These are phyloP conservation scores for Colletotrichum sp. DNA, from an alignment of 2,329 filamentous ascomycete species.

Conservation along the genomic window DNA sequence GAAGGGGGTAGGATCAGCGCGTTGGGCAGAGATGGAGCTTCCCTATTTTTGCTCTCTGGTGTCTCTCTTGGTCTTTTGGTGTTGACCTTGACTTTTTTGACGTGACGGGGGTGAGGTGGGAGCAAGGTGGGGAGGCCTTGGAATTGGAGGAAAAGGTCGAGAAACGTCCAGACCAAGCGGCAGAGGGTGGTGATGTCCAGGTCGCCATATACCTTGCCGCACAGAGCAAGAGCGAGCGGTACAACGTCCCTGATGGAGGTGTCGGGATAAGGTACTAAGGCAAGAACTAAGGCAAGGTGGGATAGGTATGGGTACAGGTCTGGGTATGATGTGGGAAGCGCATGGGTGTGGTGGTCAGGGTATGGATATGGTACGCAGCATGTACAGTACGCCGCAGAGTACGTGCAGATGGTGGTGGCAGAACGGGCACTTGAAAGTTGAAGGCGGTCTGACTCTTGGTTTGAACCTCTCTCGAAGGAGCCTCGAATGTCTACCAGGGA, in stretches of 20 bases:
- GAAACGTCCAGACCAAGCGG: conserved; percentile 15
- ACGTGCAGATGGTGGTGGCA: not conserved
- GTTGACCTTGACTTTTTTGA: conserved; percentile 1
- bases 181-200: conserved; percentile 12
- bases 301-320: not conserved
- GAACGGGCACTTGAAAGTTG: conserved; percentile 5
- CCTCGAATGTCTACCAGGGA: not conserved
- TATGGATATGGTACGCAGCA: not conserved
- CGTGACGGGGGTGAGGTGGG: conserved; percentile 25
- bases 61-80: not conserved
- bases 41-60: not conserved
- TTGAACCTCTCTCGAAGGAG: not conserved
- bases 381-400: not conserved
- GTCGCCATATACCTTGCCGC: conserved; percentile 1
- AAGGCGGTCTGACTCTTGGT: conserved; percentile 12
- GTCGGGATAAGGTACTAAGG: conserved; percentile 2
- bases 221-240: not conserved
- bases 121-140: conserved; percentile 26
- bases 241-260: not conserved
- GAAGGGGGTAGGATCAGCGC: conserved; percentile 34
- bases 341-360: not conserved
- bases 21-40: conserved; percentile 39
- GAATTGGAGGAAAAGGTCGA: not conserved
- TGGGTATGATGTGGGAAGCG: not conserved
- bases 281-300: not conserved